Evolutionary conservation across 2,329 filamentous ascomycete genomes (phyloP), one percentile per base, ranked within the genome.

Genomic region (Fusarium sp.): DNA sequence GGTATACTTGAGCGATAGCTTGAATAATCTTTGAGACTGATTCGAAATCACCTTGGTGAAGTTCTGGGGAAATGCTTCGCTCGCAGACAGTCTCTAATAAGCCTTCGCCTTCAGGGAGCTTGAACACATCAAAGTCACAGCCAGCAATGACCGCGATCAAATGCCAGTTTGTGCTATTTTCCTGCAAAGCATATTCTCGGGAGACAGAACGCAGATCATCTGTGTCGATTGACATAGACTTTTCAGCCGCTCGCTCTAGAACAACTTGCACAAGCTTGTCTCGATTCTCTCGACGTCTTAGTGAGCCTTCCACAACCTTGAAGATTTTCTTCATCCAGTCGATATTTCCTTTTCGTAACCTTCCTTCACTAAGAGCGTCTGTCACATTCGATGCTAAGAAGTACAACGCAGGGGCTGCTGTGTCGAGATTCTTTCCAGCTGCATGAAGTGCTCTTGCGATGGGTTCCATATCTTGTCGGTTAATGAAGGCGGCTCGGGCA

Each of bases 51-150:
- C 60, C 48, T 2, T 74, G 68, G 9, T 56, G 55, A 2, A 77
- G 60, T 12, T 67, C 70, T 23, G 67, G 27, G 3, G 69, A 71
- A 7, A 75, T 67, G 15, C 82, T 80, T 44, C 80, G 81, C 27
- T 78, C 69, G 17, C 86, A 82, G 7, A 85, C 75, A 4, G 79
- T 77, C 18, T 80, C 77, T 7, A 87, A 79, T 7, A 87, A 73
- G 10, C 70, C 68, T 11, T 77, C 76, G 2, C 82, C 83, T 5
- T 84, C 78, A 0, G 79, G 80, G 37, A 75, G 82, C 73, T 83
- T 80, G 49, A 88, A 85, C 11, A 84, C 79, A 49, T 87, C 86
- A 1, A 84, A 80, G 40, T 88, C 85, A 46, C 85, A 84, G 11
- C 78, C 77, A 2, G 84, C 80, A 30, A 84, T 73, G 15, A 77